Conservation (phyloP, 2,329 filamentous ascomycete genomes). For the Claviceps sp. region DNA sequence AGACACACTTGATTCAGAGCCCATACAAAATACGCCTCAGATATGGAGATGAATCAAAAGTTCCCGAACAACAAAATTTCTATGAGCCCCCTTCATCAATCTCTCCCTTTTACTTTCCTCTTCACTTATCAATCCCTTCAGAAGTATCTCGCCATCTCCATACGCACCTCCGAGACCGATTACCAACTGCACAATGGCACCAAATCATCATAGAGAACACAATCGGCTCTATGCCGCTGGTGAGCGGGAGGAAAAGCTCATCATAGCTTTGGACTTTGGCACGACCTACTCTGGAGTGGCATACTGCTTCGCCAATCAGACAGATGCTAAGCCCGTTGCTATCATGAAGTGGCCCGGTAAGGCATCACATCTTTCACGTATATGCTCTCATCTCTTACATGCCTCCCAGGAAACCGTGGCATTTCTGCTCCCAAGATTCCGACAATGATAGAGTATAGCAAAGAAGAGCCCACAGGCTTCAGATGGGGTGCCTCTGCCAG, state of each 20-base stretch:
- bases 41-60: too few relatives aligned
- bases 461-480: constrained; percentile 27
- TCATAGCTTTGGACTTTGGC: too few relatives aligned
- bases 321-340: too few relatives aligned
- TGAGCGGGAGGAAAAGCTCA: constrained; percentile 7
- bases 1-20: background rate
- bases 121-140: background rate
- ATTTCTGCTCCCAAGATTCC: constrained; percentile 23
- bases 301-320: too few relatives aligned
- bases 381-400: constrained; percentile 31
- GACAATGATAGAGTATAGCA: constrained; percentile 9
- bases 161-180: background rate
- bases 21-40: background rate
- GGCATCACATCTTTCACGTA: constrained; percentile 8
- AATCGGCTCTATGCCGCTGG: background rate
- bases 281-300: too few relatives aligned
- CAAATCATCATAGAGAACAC: background rate
- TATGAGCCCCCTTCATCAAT: background rate
- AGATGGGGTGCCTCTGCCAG: constrained; percentile 12
- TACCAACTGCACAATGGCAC: background rate
- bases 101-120: background rate
- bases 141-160: background rate
- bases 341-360: constrained; percentile 10
- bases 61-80: too few relatives aligned
- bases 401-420: constrained; percentile 21